Percentiles rank a stretch among this genome's conserved stretches.
Evolutionary conservation across 176 grass and related monocot species (phyloP).

Genomic region (Areca catechu): DNA sequence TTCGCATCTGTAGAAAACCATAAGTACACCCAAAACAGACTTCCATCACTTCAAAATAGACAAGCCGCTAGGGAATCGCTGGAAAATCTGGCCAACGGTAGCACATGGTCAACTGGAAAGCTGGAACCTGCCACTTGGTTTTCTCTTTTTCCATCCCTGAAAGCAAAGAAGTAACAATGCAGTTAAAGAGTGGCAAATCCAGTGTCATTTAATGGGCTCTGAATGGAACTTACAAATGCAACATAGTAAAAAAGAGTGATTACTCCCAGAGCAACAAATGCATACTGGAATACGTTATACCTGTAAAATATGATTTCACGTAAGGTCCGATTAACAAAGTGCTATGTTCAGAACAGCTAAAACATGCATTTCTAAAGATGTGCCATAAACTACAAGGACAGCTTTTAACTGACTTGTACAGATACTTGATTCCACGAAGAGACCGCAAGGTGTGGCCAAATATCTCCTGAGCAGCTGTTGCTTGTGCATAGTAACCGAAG

Average conservation of each 20-base stretch:
- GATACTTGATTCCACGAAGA: slow-evolving; percentile 93
- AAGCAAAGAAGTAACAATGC: slow-evolving; percentile 9
- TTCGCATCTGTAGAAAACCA: slow-evolving; percentile 18
- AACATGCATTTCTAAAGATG: too few relatives aligned
- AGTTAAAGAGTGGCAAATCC: slow-evolving; percentile 4
- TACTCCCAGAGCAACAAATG: slow-evolving; percentile 82
- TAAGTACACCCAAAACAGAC: slow-evolving; percentile 24
- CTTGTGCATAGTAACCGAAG: slow-evolving; percentile 95
- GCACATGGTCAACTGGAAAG: slow-evolving; percentile 48
- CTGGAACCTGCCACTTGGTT: slow-evolving; percentile 70
- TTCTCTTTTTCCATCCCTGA: slow-evolving; percentile 94
- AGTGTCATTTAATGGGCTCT: neutral
- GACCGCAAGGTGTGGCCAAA: slow-evolving; percentile 92
- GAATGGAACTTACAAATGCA: slow-evolving; percentile 50
- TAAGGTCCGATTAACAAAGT: neutral
- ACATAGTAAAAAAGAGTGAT: slow-evolving; percentile 90
- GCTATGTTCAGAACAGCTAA: too few relatives aligned
- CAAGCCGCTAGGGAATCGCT: slow-evolving; percentile 6
- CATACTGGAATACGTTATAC: slow-evolving; percentile 98
- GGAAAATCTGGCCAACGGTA: neutral
- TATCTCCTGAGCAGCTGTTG: slow-evolving; percentile 97
- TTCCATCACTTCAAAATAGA: slow-evolving; percentile 23
- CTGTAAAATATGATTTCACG: slow-evolving; percentile 31
- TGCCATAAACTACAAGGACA: neutral
- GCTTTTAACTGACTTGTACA: slow-evolving; percentile 76